Conservation (phyloP, 2,329 filamentous ascomycete species). For the Trichoderma asperellum region DNA sequence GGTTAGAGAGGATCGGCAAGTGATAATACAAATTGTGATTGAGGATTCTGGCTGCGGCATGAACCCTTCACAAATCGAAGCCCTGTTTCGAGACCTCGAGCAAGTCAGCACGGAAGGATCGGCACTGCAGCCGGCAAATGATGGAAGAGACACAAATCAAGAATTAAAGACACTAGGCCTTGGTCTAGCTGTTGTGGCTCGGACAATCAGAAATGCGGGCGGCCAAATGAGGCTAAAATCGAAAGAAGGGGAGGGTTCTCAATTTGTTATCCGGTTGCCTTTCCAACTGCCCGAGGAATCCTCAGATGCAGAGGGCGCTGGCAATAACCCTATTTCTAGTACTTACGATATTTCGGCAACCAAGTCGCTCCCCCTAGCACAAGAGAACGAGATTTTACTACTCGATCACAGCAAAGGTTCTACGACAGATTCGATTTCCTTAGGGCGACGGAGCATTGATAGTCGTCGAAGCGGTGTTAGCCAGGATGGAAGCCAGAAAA, state of each 20-base stretch:
- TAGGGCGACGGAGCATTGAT: slow-evolving; percentile 32
- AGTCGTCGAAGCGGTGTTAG: slow-evolving; percentile 46
- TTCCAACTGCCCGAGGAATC: slow-evolving; percentile 64
- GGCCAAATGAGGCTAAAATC: slow-evolving; percentile 85
- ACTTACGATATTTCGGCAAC: slow-evolving; percentile 33
- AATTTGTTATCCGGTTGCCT: slow-evolving; percentile 78
- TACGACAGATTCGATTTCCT: slow-evolving; percentile 28
- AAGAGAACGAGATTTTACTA: slow-evolving; percentile 63
- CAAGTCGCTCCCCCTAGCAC: slow-evolving; percentile 36
- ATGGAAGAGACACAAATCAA: slow-evolving; percentile 38
- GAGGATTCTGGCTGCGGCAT: slow-evolving; percentile 76
- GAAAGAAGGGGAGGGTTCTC: slow-evolving; percentile 78
- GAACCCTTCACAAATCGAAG: slow-evolving; percentile 64
- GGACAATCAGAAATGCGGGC: slow-evolving; percentile 87
- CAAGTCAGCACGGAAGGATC: slow-evolving; percentile 57
- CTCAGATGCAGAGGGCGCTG: slow-evolving; percentile 33
- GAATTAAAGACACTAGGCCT: slow-evolving; percentile 66
- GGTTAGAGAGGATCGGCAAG: slow-evolving; percentile 55
- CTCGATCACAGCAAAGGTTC: slow-evolving; percentile 52
- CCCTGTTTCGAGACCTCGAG: slow-evolving; percentile 62
- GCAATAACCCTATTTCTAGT: slow-evolving; percentile 24
- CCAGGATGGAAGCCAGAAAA: slow-evolving; percentile 54
- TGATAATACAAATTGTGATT: slow-evolving; percentile 73
- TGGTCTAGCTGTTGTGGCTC: slow-evolving; percentile 84
- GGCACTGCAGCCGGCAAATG: slow-evolving; percentile 34